Evolutionary conservation across 768 basidiomycete genomes (phyloP), one percentile per base, ranked within the genome.

Genomic region (Phallus indusiatus): DNA sequence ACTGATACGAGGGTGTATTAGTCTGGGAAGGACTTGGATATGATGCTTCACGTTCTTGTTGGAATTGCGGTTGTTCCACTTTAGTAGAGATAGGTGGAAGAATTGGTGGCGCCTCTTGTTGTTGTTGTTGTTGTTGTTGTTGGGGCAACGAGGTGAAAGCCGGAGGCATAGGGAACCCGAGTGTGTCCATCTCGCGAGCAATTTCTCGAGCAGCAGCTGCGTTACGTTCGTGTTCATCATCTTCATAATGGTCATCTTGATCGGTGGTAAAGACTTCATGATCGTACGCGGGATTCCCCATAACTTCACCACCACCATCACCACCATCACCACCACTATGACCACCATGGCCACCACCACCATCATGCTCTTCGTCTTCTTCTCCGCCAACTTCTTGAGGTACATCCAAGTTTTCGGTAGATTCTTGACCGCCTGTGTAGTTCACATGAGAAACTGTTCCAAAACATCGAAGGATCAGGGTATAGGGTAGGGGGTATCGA

Each of bases 131-230:
- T n/a, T n/a, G n/a, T 28, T 50, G 57, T n/a, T n/a, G 47, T 10
- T 55, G 33, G 4, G 68, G 69, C 16, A 71, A 69, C 37, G 64
- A 69, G 42, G 70, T 66, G 16, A 33, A 22, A 42, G 16, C 5
- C 17, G 21, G 58, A 53, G 67, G 66, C 0, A 75, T 67, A 56
- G 63, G 70, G 61, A 75, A 78, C 59, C 73, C 75, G 17, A 88
- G 69, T 18, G 81, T 74, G 58, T 86, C 83, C 53, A 88, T 64
- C 65, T 87, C 88, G 12, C 80, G 77, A 12, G 78, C 78, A 1
- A 90, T 76, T 67, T 86, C 86, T 17, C 81, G 77, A 5, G 85
- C 85, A 24, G 83, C 86, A 17, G 86, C 87, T 1, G 80, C 81
- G 63, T 84, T 81, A 28, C 80, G 75, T n/a, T 74, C 75, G 2